Conservation (phyloP, 176 grass and related monocot genomes). For the Puya raimondii region DNA sequence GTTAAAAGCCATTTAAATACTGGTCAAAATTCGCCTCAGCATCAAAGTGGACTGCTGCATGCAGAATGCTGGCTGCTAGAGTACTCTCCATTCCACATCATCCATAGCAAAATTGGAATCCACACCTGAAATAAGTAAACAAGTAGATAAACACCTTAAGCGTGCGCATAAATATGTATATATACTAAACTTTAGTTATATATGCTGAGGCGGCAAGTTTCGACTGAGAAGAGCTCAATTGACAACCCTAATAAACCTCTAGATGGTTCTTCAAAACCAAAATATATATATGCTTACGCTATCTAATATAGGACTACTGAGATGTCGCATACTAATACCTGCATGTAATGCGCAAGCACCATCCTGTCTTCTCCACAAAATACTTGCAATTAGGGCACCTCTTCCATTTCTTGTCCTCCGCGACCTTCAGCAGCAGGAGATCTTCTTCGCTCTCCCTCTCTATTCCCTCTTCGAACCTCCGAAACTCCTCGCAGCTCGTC, state of each 20-base stretch:
- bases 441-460: slow-evolving; percentile 44
- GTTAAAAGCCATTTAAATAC: no score
- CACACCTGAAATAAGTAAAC: slow-evolving; percentile 29
- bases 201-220: no score
- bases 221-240: no score
- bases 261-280: no score
- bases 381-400: slow-evolving; percentile 45
- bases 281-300: no score
- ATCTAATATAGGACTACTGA: no score
- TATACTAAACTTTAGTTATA: no score
- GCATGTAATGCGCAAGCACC: slow-evolving; percentile 53
- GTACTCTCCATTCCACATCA: slow-evolving; percentile 32
- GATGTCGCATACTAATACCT: slow-evolving; percentile 22
- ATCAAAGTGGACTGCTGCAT: background rate
- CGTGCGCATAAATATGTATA: background rate
- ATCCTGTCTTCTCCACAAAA: slow-evolving; percentile 40
- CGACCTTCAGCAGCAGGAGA: slow-evolving; percentile 36
- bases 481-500: slow-evolving; percentile 35
- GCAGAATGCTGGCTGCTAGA: background rate
- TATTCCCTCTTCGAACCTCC: background rate
- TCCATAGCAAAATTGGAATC: slow-evolving; percentile 57
- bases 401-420: slow-evolving; percentile 34
- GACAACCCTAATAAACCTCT: no score
- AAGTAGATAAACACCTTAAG: background rate
- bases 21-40: background rate